Conservation (phyloP, 2,329 filamentous ascomycete species). For the Ambrosiella beaveri region DNA sequence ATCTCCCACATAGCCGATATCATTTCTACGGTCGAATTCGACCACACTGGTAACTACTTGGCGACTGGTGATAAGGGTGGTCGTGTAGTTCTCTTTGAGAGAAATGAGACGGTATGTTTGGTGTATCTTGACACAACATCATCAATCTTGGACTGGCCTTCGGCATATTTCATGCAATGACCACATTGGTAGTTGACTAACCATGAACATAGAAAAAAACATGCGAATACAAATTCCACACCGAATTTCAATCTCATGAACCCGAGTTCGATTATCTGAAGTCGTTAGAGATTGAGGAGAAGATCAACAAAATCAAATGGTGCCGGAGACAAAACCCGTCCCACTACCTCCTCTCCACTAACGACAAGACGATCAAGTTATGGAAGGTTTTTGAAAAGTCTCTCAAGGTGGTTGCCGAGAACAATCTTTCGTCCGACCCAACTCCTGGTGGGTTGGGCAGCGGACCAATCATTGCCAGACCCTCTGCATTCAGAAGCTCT, state of each 20-base stretch:
- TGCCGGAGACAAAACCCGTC: slow-evolving; percentile 95
- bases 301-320: slow-evolving; percentile 99
- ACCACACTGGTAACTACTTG: slow-evolving; percentile 77
- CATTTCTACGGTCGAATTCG: slow-evolving; percentile 81
- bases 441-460: slow-evolving; percentile 62
- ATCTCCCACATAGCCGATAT: slow-evolving; percentile 48
- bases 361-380: slow-evolving; percentile 99
- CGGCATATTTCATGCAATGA: too few species aligned
- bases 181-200: slow-evolving; percentile 18
- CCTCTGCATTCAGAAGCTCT: slow-evolving; percentile 57
- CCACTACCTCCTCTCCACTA: slow-evolving; percentile 93
- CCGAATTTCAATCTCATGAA: slow-evolving; percentile 98
- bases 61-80: slow-evolving; percentile 83
- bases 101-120: slow-evolving; percentile 76
- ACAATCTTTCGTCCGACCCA: slow-evolving; percentile 89
- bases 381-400: slow-evolving; percentile 99
- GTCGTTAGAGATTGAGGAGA: slow-evolving; percentile 98
- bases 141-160: not conserved
- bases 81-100: slow-evolving; percentile 69
- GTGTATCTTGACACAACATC: not conserved
- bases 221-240: slow-evolving; percentile 99
- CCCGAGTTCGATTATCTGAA: slow-evolving; percentile 99
- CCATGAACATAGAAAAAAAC: slow-evolving; percentile 70
- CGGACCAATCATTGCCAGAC: slow-evolving; percentile 53
- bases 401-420: slow-evolving; percentile 95